Base-by-base conservation (phyloP, 495 filamentous ascomycete genomes). In the Penicillium paxilli region DNA sequence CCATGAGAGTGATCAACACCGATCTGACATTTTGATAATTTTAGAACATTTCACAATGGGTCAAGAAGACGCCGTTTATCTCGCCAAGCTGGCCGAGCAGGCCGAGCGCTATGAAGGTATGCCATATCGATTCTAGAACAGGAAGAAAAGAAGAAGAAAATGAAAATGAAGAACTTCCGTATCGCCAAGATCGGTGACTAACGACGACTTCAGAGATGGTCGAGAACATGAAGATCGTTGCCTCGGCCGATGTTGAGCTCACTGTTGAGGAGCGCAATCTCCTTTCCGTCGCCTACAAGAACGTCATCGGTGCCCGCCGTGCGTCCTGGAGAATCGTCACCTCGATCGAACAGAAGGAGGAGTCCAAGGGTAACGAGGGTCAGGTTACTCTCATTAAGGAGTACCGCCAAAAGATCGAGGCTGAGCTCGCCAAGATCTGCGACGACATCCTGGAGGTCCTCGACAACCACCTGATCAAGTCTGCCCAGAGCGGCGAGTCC, bases 301-400 rank as follows among this genome's bases (percentile, higher is more conserved):
- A 98, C 81, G 94, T 98, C 73, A 96, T 98, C 71, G 94, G 94
- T 76, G 92, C 94, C 61, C 87, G 94, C 70, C 93, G 94, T 87
- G 94, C 94, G 54, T 98, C 95, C 55, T 98, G 94, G 94, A 90
- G 94, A 82, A 98, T 98, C 73, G 92, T 98, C 69, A 96, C 94
- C 73, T 98, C 95, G 54, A 98, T 98, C 72, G 94, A 98, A 85
- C 94, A 98, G 82, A 98, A 98, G 87, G 94, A 98, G 80, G 94
- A 98, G 80, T 96, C 93, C 68, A 98, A 98, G 86, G 94, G 95
- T 83, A 96, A 96, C 77, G 87, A 92, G 60, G 79, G 83, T 59
- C 94, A 98, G 79, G 94, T 98, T 60, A 69, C 79, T 60, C 80
- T 96, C 55, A 98, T 98, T 83, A 97, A 97, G 86, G 92, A 97